Conservation (phyloP, 495 filamentous ascomycete species). For the Cercophora samala region DNA sequence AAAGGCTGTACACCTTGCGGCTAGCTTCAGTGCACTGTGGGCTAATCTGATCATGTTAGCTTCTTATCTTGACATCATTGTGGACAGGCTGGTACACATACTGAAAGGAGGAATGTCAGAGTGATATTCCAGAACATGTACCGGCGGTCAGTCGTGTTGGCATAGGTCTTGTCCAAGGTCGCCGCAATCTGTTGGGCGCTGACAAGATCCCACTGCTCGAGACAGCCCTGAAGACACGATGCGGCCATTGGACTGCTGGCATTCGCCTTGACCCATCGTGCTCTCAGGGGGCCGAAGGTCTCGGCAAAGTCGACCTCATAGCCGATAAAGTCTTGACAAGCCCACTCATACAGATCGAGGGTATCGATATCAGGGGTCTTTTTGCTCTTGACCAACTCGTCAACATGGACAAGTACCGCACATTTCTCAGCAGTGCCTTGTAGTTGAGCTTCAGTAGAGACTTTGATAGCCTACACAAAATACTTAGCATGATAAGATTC, state of each 20-base stretch:
- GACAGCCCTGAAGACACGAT: conserved; percentile 42
- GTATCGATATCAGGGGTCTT: conserved; percentile 39
- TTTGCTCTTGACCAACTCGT: conserved; percentile 39
- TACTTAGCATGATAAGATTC: conserved; percentile 14
- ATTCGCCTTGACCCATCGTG: conserved; percentile 41
- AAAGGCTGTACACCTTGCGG: conserved; percentile 40
- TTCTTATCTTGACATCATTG: neutral
- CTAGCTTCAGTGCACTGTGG: conserved; percentile 36
- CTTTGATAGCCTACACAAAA: conserved; percentile 39
- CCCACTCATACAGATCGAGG: conserved; percentile 45
- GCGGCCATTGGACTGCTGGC: conserved; percentile 38
- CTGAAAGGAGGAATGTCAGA: conserved; percentile 44
- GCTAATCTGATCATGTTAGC: conserved; percentile 35
- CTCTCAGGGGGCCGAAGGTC: conserved; percentile 42
- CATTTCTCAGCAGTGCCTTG: conserved; percentile 39
- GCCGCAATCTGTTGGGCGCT: conserved; percentile 51
- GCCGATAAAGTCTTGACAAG: conserved; percentile 27
- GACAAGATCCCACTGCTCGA: conserved; percentile 46
- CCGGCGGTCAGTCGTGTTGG: conserved; percentile 33
- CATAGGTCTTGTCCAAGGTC: conserved; percentile 40
- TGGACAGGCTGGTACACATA: conserved; percentile 25
- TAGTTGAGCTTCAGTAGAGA: conserved; percentile 43
- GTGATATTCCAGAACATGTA: conserved; percentile 47
- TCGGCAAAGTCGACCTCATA: conserved; percentile 35
- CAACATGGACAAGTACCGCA: conserved; percentile 34